Evolutionary conservation across 345 rosid species (phyloP).

Genomic region (Pistacia atlantica): DNA sequence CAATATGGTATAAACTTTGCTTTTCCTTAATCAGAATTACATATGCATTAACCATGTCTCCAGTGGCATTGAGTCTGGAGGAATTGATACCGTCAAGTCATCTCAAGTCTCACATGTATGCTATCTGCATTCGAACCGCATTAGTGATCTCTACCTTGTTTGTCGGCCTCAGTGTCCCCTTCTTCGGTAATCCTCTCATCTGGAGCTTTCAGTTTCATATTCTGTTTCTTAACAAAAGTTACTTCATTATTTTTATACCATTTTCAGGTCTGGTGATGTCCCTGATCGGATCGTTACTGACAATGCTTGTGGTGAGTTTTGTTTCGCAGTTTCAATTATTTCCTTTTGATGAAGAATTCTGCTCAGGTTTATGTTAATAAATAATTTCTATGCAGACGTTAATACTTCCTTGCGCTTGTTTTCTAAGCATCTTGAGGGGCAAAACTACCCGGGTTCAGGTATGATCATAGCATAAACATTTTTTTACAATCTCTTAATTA

Average conservation of each 20-base stretch:
- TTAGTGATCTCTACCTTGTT: conserved; percentile 77
- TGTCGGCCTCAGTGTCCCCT: conserved; percentile 82
- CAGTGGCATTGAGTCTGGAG: conserved; percentile 94
- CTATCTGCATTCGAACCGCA: conserved; percentile 69
- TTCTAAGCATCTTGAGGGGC: conserved; percentile 69
- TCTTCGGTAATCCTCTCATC: conserved; percentile 57
- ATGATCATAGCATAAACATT: background rate
- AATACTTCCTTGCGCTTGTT: conserved; percentile 92
- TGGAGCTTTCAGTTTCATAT: too few relatives aligned
- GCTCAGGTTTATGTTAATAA: background rate
- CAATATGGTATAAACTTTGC: background rate
- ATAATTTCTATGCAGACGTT: conserved; percentile 53
- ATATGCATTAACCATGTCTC: conserved; percentile 90
- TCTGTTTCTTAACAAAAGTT: too few relatives aligned
- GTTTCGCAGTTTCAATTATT: background rate
- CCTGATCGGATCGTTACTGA: conserved; percentile 80
- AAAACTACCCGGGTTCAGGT: conserved; percentile 68
- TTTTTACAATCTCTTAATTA: background rate
- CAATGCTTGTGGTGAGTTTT: conserved; percentile 88
- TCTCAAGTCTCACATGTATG: conserved; percentile 55
- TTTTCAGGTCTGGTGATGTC: conserved; percentile 83
- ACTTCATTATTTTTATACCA: too few relatives aligned
- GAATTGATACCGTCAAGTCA: conserved; percentile 75
- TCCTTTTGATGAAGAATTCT: background rate
- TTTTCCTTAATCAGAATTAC: conserved; percentile 49